Conservation (phyloP, 2,329 filamentous ascomycete species). For the Pseudodiploospora longispora region DNA sequence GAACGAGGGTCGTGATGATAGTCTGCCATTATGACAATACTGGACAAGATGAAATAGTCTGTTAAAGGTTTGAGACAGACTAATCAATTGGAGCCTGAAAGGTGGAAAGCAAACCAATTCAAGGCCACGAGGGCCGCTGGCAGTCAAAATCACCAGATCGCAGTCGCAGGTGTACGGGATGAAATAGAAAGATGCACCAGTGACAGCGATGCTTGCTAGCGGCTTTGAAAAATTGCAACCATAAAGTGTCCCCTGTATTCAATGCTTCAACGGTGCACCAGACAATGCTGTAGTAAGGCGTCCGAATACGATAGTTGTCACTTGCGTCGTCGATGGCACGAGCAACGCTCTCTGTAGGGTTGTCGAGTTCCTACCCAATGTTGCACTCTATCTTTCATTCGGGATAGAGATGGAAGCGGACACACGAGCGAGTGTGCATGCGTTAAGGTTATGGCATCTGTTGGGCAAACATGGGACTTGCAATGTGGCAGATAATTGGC, state of each 20-base stretch:
- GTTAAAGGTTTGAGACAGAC: constrained; percentile 8
- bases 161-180: constrained; percentile 12
- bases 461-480: constrained; percentile 7
- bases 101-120: constrained; percentile 13
- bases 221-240: neutral
- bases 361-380: constrained; percentile 2
- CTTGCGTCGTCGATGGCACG: neutral
- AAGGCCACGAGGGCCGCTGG: constrained; percentile 12
- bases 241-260: too few relatives aligned
- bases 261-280: too few relatives aligned
- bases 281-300: neutral
- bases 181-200: too few relatives aligned
- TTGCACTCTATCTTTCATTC: neutral
- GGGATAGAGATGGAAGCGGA: too few relatives aligned
- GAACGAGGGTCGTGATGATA: constrained; percentile 48
- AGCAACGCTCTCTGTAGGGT: neutral
- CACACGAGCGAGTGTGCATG: neutral
- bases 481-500: constrained; percentile 3
- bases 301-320: neutral
- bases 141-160: constrained; percentile 15
- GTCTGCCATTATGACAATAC: constrained; percentile 42
- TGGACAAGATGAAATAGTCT: neutral
- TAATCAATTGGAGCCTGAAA: constrained; percentile 1
- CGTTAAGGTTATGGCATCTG: constrained; percentile 7
- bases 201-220: neutral